These are phyloP conservation scores for Myxozyma neotropica DNA, from an alignment of 805 yeast species.

Conservation along the genomic window DNA sequence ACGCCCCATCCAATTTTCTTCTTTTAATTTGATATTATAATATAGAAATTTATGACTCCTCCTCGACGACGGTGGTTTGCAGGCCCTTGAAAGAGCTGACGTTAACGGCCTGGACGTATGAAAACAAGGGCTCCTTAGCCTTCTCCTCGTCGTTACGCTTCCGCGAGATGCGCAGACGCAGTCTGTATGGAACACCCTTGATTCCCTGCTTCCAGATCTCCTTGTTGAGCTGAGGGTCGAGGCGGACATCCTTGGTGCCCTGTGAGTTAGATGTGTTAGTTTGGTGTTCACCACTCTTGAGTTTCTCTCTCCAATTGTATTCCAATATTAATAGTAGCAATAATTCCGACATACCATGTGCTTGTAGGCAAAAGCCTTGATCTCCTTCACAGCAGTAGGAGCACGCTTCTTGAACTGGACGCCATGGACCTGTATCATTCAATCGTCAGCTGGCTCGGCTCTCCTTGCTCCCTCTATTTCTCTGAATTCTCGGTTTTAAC, in stretches of 20 bases:
- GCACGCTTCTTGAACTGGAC: constrained; percentile 99
- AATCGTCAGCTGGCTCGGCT: neutral
- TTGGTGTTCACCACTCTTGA: too few species aligned
- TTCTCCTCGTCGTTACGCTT: constrained; percentile 99
- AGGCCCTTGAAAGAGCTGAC: constrained; percentile 97
- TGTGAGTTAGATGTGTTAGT: neutral
- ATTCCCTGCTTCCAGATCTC: constrained; percentile 99
- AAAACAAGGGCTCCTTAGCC: constrained; percentile 96
- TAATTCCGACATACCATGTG: constrained; percentile 79
- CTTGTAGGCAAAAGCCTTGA: constrained; percentile 96
- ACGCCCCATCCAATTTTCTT: too few species aligned
- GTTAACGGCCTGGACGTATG: constrained; percentile 95
- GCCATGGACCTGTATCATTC: constrained; percentile 77
- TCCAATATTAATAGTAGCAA: too few species aligned
- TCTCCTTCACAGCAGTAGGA: constrained; percentile 99
- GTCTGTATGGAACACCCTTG: constrained; percentile 97
- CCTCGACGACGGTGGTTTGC: constrained; percentile 96
- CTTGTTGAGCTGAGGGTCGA: constrained; percentile 98
- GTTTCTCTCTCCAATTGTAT: too few species aligned
- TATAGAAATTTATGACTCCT: constrained; percentile 45
- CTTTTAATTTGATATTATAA: too few species aligned
- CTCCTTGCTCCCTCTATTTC: neutral
- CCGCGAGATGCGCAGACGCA: constrained; percentile 98
- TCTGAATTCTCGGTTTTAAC: constrained; percentile 43
- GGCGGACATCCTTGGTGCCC: constrained; percentile 98